Percentiles rank a stretch among this genome's conserved stretches.
These are phyloP conservation scores for Bipolaris oryzae DNA, from an alignment of 2,329 filamentous ascomycete genomes.

Conservation along the genomic window DNA sequence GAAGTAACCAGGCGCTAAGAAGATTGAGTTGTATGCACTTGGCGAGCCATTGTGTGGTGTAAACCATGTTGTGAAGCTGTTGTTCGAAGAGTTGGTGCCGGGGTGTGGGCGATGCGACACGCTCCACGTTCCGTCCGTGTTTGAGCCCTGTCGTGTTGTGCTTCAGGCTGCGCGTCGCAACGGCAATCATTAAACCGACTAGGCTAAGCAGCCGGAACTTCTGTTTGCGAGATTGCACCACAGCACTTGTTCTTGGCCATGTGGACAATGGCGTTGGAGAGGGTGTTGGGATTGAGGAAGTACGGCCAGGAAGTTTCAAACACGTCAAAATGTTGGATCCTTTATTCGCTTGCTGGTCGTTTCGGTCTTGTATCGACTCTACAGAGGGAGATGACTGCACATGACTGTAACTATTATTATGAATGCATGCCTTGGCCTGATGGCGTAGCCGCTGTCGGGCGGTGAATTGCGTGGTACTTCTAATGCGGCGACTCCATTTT, in stretches of 20 bases:
- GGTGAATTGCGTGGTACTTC: not conserved
- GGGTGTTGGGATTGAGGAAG: slow-evolving; percentile 10
- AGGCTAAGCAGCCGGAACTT: slow-evolving; percentile 21
- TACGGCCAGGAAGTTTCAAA: slow-evolving; percentile 18
- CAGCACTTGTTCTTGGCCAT: not conserved
- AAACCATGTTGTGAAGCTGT: slow-evolving; percentile 7
- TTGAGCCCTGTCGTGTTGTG: slow-evolving; percentile 33
- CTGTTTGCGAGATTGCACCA: slow-evolving; percentile 32
- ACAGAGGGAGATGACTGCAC: not conserved
- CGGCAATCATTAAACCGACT: slow-evolving; percentile 10
- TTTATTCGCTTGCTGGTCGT: slow-evolving; percentile 13
- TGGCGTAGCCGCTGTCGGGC: not conserved
- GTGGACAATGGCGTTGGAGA: slow-evolving; percentile 1
- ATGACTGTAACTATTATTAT: not conserved
- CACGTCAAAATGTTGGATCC: slow-evolving; percentile 11
- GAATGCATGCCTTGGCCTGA: slow-evolving; percentile 5
- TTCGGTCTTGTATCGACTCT: not conserved
- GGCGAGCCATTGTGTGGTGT: not conserved
- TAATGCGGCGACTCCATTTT: not conserved
- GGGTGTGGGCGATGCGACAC: slow-evolving; percentile 38
- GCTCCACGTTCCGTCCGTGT: slow-evolving; percentile 44
- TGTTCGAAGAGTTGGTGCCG: slow-evolving; percentile 19
- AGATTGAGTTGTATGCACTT: not conserved
- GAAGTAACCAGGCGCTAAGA: not conserved
- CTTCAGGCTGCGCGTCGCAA: slow-evolving; percentile 25